Evolutionary conservation across 2,329 filamentous ascomycete species (phyloP).

Genomic region (Neospermospora avenae): DNA sequence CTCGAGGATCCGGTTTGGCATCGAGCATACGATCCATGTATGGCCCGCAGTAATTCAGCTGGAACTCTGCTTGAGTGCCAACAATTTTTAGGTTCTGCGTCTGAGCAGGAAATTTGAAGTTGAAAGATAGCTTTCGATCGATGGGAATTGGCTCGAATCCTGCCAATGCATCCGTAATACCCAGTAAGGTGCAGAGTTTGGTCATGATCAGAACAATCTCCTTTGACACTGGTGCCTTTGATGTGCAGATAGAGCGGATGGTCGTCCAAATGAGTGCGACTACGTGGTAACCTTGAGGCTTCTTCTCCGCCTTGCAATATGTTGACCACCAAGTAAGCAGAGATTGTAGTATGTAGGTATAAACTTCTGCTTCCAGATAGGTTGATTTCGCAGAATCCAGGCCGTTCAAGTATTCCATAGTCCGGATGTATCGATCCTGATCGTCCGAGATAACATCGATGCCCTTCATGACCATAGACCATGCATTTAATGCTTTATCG

Average conservation of each 20-base stretch:
- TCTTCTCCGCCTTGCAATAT: slow-evolving; percentile 36
- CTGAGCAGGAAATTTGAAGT: slow-evolving; percentile 39
- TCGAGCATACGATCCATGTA: slow-evolving; percentile 75
- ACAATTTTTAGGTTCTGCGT: slow-evolving; percentile 32
- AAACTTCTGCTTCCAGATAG: slow-evolving; percentile 35
- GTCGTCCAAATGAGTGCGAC: slow-evolving; percentile 47
- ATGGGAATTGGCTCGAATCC: slow-evolving; percentile 18
- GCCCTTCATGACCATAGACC: slow-evolving; percentile 32
- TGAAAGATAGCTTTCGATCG: slow-evolving; percentile 44
- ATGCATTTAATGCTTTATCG: slow-evolving; percentile 34
- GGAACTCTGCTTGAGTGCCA: slow-evolving; percentile 54
- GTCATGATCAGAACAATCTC: slow-evolving; percentile 39
- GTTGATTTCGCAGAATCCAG: slow-evolving; percentile 30
- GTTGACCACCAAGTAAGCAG: slow-evolving; percentile 47
- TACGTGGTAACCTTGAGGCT: slow-evolving; percentile 38
- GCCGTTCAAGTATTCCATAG: slow-evolving; percentile 31
- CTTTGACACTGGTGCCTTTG: slow-evolving; percentile 40
- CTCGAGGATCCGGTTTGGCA: slow-evolving; percentile 62
- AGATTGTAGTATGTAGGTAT: slow-evolving; percentile 47
- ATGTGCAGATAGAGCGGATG: slow-evolving; percentile 38
- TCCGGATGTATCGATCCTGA: slow-evolving; percentile 32
- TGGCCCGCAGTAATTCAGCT: slow-evolving; percentile 65
- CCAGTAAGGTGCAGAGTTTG: slow-evolving; percentile 33
- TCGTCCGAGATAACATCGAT: slow-evolving; percentile 28
- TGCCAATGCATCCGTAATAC: slow-evolving; percentile 35